Evolutionary conservation across 169 alveolate species (phyloP).

Genomic region (Plasmodium fragile): DNA sequence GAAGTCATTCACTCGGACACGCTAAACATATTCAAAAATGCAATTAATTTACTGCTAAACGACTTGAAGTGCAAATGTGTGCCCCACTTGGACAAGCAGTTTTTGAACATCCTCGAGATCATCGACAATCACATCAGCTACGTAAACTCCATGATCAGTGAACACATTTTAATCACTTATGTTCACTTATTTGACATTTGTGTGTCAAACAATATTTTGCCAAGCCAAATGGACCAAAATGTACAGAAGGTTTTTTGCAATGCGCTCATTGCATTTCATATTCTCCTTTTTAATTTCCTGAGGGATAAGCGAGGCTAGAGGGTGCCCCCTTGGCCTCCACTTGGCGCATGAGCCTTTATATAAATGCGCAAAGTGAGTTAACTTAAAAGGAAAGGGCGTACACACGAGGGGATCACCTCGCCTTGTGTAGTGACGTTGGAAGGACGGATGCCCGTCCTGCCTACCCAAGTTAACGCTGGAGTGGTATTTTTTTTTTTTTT

Average conservation of each 20-base stretch:
- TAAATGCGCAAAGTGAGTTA: not conserved
- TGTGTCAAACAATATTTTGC: conserved; percentile 60
- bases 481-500: not conserved
- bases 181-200: conserved; percentile 64
- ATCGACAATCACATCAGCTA: conserved; percentile 63
- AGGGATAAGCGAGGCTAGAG: not conserved
- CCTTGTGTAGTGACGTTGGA: not conserved
- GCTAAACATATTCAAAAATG: conserved; percentile 55
- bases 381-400: not conserved
- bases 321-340: not conserved
- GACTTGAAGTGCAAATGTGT: conserved; percentile 59
- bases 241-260: conserved; percentile 64
- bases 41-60: conserved; percentile 46
- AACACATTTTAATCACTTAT: conserved; percentile 41
- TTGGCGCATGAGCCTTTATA: not conserved
- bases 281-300: conserved; percentile 39
- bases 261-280: conserved; percentile 60
- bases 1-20: conserved; percentile 49
- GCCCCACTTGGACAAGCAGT: conserved; percentile 55
- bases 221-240: conserved; percentile 67
- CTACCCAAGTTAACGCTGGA: not conserved
- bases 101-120: conserved; percentile 37
- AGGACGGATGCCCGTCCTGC: not conserved
- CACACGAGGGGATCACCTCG: not conserved
- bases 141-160: conserved; percentile 54